phyloP scores from a whole-genome alignment of 306 rosid genomes.

The Nissolia schottii region DNA sequence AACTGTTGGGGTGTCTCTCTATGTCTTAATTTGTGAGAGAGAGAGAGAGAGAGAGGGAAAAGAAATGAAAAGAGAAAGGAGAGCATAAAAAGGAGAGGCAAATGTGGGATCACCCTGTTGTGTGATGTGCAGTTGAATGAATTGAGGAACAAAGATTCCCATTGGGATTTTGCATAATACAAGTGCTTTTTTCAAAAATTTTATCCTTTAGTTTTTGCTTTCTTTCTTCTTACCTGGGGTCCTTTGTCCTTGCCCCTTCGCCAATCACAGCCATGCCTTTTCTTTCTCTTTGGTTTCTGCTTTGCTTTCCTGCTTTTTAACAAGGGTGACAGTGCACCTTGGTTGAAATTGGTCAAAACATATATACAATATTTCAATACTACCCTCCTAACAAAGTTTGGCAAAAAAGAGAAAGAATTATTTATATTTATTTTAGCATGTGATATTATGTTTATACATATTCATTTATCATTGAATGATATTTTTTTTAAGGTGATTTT shows the following conservation, averaged over 20 bases:
- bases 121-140: conserved; percentile 22
- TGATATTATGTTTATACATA: too few relatives aligned
- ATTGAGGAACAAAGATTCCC: conserved; percentile 74
- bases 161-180: conserved; percentile 46
- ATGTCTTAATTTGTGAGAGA: background rate
- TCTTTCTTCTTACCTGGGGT: conserved; percentile 39
- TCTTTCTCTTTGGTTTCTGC: conserved; percentile 25
- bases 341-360: conserved; percentile 40
- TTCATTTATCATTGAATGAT: too few relatives aligned
- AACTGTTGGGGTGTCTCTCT: conserved; percentile 41
- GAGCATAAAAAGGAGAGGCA: conserved; percentile 49
- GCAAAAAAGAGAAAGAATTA: too few relatives aligned
- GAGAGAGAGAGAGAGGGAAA: conserved; percentile 25
- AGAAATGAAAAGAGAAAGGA: conserved; percentile 36
- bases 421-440: too few relatives aligned
- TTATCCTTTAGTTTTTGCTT: conserved; percentile 37
- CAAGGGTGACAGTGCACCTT: conserved; percentile 32
- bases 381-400: too few relatives aligned
- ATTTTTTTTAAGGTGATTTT: too few relatives aligned
- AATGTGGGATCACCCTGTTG: conserved; percentile 45
- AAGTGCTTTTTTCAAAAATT: conserved; percentile 38
- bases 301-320: conserved; percentile 49
- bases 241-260: conserved; percentile 39
- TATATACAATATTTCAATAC: too few relatives aligned
- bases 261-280: conserved; percentile 37